A percentile compares a stretch with the other conserved stretches of the same genome.
Conservation (phyloP, 441 rosid species). For the Sinapis alba region DNA sequence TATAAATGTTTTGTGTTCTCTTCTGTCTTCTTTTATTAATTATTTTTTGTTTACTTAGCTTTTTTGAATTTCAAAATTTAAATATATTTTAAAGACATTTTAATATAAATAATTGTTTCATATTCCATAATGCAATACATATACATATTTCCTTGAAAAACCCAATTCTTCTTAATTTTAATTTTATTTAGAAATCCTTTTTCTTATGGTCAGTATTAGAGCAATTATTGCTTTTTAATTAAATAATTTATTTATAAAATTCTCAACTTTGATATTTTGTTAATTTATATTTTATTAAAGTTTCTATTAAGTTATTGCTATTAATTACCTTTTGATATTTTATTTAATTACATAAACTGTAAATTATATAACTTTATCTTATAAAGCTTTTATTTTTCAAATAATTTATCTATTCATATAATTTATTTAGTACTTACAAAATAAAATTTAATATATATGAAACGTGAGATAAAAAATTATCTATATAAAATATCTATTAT, state of each 20-base stretch:
- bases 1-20: neutral
- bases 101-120: too few species aligned
- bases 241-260: too few species aligned
- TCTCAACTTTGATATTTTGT: neutral
- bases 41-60: neutral
- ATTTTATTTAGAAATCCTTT: neutral
- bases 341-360: neutral
- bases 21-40: neutral
- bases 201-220: neutral
- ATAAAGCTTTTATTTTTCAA: neutral
- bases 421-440: neutral
- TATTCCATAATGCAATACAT: neutral
- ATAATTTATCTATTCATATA: neutral
- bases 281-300: neutral
- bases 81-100: too few species aligned
- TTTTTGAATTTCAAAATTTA: too few species aligned
- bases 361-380: neutral
- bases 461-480: neutral
- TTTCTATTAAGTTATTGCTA: neutral
- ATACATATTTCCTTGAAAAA: neutral
- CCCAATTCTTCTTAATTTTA: neutral
- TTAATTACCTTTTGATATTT: neutral
- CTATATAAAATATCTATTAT: neutral
- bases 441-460: neutral
- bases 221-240: neutral